Conservation (phyloP, 2,329 filamentous ascomycete genomes). For the Aspergillus luchuensis region DNA sequence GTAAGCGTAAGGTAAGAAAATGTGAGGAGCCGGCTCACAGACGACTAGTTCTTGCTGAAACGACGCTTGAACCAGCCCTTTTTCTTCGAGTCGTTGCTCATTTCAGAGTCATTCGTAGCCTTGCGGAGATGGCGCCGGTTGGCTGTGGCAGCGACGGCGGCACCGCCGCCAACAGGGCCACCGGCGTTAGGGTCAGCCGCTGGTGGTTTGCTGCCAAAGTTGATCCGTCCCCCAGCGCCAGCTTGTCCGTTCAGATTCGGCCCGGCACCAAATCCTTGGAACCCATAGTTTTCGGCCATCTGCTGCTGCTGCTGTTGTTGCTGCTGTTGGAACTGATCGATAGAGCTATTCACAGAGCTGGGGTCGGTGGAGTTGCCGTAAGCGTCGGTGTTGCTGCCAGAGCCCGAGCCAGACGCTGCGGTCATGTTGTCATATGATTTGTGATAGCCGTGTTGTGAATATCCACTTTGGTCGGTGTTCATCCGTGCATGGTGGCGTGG, state of each 20-base stretch:
- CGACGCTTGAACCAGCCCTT: conserved; percentile 87
- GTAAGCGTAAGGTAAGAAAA: conserved; percentile 5
- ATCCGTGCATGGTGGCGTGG: conserved; percentile 37
- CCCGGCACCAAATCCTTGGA: conserved; percentile 52
- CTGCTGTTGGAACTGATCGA: conserved; percentile 68
- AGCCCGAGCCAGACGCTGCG: conserved; percentile 65
- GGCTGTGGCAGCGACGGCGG: conserved; percentile 21
- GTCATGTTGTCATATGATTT: conserved; percentile 85
- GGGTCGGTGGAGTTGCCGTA: conserved; percentile 83
- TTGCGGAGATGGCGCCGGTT: conserved; percentile 27
- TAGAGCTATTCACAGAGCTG: conserved; percentile 90
- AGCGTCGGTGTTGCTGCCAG: conserved; percentile 70
- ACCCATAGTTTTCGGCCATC: conserved; percentile 66
- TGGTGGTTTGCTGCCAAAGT: conserved; percentile 19
- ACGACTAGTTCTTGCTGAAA: conserved; percentile 62
- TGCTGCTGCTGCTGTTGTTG: conserved; percentile 37
- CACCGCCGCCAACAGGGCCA: conserved; percentile 30
- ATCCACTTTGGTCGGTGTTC: conserved; percentile 39
- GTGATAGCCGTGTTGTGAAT: conserved; percentile 61
- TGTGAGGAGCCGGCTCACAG: conserved; percentile 24
- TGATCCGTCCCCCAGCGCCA: conserved; percentile 16
- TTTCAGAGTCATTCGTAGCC: conserved; percentile 22
- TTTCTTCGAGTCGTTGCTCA: conserved; percentile 63
- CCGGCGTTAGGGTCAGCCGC: conserved; percentile 27
- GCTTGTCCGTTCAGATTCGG: conserved; percentile 41